Base-by-base conservation (phyloP, 352 stramenopile genomes). In the Thalassiosira mediterranea region DNA sequence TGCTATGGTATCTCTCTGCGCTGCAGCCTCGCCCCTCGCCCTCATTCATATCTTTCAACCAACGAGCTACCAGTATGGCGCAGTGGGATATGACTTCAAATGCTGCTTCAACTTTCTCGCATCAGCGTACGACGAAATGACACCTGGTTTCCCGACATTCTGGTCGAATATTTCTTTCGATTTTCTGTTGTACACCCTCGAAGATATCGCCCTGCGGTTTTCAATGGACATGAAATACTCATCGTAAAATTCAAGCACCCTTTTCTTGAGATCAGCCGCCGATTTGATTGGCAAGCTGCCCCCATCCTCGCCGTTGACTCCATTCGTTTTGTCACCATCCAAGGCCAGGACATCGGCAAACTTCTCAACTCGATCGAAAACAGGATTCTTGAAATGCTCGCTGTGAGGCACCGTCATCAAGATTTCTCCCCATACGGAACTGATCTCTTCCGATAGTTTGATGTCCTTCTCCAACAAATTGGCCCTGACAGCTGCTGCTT, bases 381-480 rank as follows among this genome's bases (percentile, higher is more conserved):
- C 58, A 58, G 87, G 87, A 31, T 71, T 76, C 37, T 72, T 79
- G 19, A 72, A 74, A 19, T 72, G 61, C 29, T 89, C 77, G 25
- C 68, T 75, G 40, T 81, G 69, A 26, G 57, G 54, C 31, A 88
- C 71, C 1, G 77, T 86, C 1, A 60, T 69, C 0, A 84, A 21
- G 34, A 93, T 93, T 60, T 89, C 79, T n/a, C 83, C 79, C 85
- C 85, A 93, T 26, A 78, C 65, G 13, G 60, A 76, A 13, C 49
- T 64, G 31, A 91, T 81, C 69, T 90, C 81, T 38, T 90, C 79
- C 23, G 76, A 79, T 7, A 93, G 60, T 69, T 88, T 93, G 32
- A 84, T 90, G 49, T 91, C 70, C 28, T 80, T 81, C 72, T 93
- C 88, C 15, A 86, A 49, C 3, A 92, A 56, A 51, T 89, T 84